Percentiles rank a stretch among this genome's conserved stretches.
Conservation (phyloP, 345 rosid genomes). For the Streptanthus diversifolius region DNA sequence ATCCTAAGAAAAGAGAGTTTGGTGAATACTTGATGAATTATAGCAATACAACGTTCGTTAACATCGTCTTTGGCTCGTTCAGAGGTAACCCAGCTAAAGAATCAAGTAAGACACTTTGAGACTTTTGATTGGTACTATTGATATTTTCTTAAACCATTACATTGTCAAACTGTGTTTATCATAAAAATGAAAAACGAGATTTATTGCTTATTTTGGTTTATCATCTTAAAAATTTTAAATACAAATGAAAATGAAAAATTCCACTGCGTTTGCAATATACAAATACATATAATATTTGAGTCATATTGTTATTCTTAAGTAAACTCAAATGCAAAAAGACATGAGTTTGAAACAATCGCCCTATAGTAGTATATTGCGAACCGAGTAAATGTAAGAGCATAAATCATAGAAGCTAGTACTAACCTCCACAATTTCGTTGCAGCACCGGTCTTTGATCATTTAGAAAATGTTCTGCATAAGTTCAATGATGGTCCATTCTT, state of each 20-base stretch:
- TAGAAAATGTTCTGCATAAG: neutral
- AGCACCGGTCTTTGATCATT: neutral
- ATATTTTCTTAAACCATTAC: neutral
- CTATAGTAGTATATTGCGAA: no score
- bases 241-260: neutral
- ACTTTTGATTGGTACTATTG: neutral
- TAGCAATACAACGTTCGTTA: no score
- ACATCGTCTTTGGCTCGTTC: no score
- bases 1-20: no score
- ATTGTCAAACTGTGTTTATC: neutral
- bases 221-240: neutral
- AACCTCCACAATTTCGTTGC: neutral
- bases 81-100: no score
- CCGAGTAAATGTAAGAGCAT: no score
- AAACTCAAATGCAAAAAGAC: neutral
- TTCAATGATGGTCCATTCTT: neutral
- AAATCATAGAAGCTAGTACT: neutral
- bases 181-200: neutral
- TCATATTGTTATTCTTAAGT: neutral
- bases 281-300: neutral
- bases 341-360: neutral
- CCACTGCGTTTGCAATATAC: neutral
- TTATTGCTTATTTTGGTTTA: neutral
- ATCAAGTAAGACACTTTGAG: neutral
- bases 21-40: no score